These are phyloP conservation scores for Pelargonium exstipulatum DNA, from an alignment of 441 rosid genomes.

Conservation along the genomic window DNA sequence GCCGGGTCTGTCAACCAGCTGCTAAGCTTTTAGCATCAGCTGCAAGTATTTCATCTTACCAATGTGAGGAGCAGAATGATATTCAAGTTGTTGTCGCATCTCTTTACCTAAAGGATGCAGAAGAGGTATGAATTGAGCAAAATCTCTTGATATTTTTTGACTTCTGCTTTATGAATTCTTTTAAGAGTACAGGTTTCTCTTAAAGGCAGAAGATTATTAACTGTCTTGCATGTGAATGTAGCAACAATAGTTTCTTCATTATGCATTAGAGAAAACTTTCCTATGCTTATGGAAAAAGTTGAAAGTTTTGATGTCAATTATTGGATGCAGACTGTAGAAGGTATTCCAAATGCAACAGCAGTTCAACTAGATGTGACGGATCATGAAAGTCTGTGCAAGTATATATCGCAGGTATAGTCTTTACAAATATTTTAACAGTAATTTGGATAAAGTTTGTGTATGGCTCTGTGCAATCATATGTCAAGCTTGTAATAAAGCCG, in stretches of 20 bases:
- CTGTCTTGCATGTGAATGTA: background rate
- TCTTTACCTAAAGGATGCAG: conserved; percentile 80
- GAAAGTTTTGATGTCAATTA: conserved; percentile 12
- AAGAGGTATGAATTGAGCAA: conserved; percentile 52
- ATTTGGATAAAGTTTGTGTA: background rate
- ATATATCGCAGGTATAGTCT: conserved; percentile 60
- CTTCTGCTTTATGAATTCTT: conserved; percentile 8
- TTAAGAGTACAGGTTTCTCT: background rate
- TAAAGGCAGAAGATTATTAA: background rate
- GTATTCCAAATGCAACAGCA: conserved; percentile 68
- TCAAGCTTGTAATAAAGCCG: too few species aligned
- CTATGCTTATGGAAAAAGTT: background rate
- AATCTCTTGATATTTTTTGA: background rate
- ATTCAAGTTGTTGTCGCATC: conserved; percentile 77
- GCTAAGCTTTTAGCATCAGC: conserved; percentile 65
- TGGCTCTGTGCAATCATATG: too few species aligned
- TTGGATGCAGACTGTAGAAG: conserved; percentile 54
- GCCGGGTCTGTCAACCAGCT: conserved; percentile 90
- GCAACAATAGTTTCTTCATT: background rate
- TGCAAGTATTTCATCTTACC: conserved; percentile 38
- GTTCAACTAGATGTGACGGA: conserved; percentile 71
- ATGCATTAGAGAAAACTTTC: too few species aligned
- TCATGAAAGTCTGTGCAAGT: conserved; percentile 52
- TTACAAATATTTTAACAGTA: conserved; percentile 7
- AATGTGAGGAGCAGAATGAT: conserved; percentile 43